Evolutionary conservation across 2,329 filamentous ascomycete species (phyloP).

Genomic region (Geoglossum cookeanum): DNA sequence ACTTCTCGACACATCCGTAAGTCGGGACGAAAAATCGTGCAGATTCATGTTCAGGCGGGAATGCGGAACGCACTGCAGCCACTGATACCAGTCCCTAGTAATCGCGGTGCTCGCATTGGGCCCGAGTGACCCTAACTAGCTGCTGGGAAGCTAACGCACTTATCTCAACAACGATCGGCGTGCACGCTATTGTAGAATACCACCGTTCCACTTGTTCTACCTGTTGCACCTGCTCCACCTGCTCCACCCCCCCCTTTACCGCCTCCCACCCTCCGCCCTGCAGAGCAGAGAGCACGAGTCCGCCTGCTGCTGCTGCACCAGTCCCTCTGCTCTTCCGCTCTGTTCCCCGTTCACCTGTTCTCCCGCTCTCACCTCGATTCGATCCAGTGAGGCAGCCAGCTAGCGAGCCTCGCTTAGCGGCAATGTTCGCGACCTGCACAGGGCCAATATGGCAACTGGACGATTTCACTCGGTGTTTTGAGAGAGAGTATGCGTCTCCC

Average conservation of each 20-base stretch:
- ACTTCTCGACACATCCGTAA: background rate
- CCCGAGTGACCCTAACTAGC: background rate
- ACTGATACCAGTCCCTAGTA: background rate
- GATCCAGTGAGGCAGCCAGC: background rate
- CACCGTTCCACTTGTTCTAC: background rate
- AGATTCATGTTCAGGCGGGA: background rate
- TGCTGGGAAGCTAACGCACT: background rate
- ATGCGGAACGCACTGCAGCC: too few species aligned
- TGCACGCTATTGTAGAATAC: background rate
- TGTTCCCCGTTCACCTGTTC: background rate
- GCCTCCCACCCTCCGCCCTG: too few species aligned
- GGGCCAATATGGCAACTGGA: constrained; percentile 39
- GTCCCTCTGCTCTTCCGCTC: background rate
- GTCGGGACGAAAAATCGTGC: background rate
- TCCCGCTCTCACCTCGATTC: background rate
- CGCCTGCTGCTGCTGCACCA: background rate
- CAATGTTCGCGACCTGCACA: constrained; percentile 37
- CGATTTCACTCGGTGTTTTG: constrained; percentile 43
- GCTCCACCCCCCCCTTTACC: too few species aligned
- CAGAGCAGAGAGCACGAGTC: too few species aligned
- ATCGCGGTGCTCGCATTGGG: background rate
- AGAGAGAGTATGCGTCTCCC: constrained; percentile 28
- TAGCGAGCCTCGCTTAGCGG: background rate
- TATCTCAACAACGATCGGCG: background rate
- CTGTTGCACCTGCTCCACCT: too few species aligned